These are phyloP conservation scores for Botrytis fragariae DNA, from an alignment of 2,329 filamentous ascomycete genomes.

Conservation along the genomic window DNA sequence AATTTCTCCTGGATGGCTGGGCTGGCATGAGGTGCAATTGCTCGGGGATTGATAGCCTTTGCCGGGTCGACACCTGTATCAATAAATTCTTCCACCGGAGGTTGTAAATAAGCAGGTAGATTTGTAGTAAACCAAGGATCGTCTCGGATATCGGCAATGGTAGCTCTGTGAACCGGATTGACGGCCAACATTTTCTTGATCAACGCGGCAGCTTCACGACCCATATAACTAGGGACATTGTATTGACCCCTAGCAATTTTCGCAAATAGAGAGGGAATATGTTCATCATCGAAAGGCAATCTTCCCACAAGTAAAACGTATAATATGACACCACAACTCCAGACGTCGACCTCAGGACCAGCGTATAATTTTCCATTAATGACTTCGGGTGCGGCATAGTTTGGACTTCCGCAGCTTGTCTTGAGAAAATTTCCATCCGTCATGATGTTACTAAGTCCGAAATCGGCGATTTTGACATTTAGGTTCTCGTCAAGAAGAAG, in stretches of 20 bases:
- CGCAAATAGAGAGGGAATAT: conserved; percentile 94
- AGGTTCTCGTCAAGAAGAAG: conserved; percentile 89
- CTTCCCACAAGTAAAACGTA: conserved; percentile 79
- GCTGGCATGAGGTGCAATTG: conserved; percentile 76
- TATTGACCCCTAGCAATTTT: conserved; percentile 97
- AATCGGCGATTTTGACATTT: conserved; percentile 99
- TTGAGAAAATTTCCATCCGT: conserved; percentile 99
- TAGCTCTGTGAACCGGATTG: conserved; percentile 90
- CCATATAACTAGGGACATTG: conserved; percentile 87
- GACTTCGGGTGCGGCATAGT: conserved; percentile 96
- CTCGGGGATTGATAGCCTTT: conserved; percentile 80
- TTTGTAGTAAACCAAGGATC: conserved; percentile 94
- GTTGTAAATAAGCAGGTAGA: conserved; percentile 80
- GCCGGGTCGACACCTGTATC: conserved; percentile 93
- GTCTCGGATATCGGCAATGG: conserved; percentile 86
- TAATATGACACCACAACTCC: conserved; percentile 92
- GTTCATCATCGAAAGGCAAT: conserved; percentile 95
- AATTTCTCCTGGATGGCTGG: conserved; percentile 81
- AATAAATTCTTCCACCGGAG: conserved; percentile 85
- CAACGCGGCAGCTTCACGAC: conserved; percentile 73
- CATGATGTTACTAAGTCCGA: conserved; percentile 99
- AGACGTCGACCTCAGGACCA: conserved; percentile 95
- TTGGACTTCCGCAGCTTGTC: conserved; percentile 96
- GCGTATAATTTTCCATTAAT: conserved; percentile 98
- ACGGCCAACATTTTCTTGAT: conserved; percentile 95